Base-by-base conservation (phyloP, 352 stramenopile genomes). In the Phytophthora sp. region DNA sequence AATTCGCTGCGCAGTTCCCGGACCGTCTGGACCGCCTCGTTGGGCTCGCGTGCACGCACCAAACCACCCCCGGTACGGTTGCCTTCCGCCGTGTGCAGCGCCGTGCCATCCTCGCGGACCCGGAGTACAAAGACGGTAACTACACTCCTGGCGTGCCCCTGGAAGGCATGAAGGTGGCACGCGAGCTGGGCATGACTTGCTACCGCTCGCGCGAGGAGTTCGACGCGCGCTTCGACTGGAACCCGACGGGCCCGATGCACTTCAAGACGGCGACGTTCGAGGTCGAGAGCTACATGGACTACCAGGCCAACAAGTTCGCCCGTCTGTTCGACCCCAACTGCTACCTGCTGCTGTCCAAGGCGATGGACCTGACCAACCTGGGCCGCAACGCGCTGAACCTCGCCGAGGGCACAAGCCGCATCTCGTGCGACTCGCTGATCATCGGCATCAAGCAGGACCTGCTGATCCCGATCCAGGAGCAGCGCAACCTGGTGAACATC, bases 251-350 rank as follows among this genome's bases (percentile, higher is more conserved):
- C 3, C 57, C 67, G 15, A 68, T 69, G 54, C 70, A 91, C 37
- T 90, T 91, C 59, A 82, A 79, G 42, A 69, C 72, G 21, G 54
- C 74, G 10, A 92, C 84, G 9, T 94, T 95, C 44, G 87, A 94
- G 21, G 84, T 95, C 2, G 87, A 95, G 67, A 85, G 71, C 58
- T 95, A 95, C 79, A 90, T 95, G 82, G 75, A 90, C 55, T 92
- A 95, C 70, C 82, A 95, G 55, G 87, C 78, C 31, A 76, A 61
- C 58, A 93, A 94, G 66, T 95, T 95, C 51, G 85, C 84, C 5
- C 79, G 81, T 11, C 54, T 81, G 32, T 92, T 83, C 56, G 87
- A 95, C 56, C 79, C 86, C 5, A 94, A 95, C 69, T 93, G 85
- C 65, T 94, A 95, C 57, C 46, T 95, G 51, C 57, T 93, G 56